Percentiles rank a stretch among this genome's conserved stretches.
Evolutionary conservation across 1,139 yeast genomes (phyloP).

Genomic region (Geotrichum klebahnii): DNA sequence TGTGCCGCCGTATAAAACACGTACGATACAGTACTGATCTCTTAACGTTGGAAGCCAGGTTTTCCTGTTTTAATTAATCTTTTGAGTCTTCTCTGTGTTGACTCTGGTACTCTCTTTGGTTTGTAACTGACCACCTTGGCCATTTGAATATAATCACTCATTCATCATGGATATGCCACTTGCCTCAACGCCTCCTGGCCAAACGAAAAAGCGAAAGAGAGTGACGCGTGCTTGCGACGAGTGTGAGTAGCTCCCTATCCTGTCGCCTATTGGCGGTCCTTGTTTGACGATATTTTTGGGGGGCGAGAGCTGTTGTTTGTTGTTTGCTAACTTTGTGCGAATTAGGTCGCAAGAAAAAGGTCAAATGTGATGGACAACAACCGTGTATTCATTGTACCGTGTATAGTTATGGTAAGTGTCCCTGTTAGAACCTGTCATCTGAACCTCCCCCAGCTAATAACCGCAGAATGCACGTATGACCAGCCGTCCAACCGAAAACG

Average conservation of each 20-base stretch:
- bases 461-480: conserved; percentile 60
- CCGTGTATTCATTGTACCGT: conserved; percentile 91
- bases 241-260: conserved; percentile 52
- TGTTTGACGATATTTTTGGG: too few relatives aligned
- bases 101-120: too few relatives aligned
- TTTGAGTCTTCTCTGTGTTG: too few relatives aligned
- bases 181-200: neutral
- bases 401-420: conserved; percentile 70
- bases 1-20: too few relatives aligned
- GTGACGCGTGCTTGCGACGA: conserved; percentile 84
- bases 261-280: too few relatives aligned
- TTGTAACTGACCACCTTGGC: too few relatives aligned
- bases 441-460: neutral
- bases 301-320: too few relatives aligned
- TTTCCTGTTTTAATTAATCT: too few relatives aligned
- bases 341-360: conserved; percentile 55
- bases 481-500: conserved; percentile 66
- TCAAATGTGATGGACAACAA: conserved; percentile 81
- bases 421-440: conserved; percentile 37
- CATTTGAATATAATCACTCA: neutral
- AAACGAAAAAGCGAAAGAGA: conserved; percentile 56
- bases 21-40: too few relatives aligned
- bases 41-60: too few relatives aligned
- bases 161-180: neutral
- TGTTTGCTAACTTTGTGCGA: conserved; percentile 7